Conservation (phyloP, 306 rosid species). For the Pyrus communis region DNA sequence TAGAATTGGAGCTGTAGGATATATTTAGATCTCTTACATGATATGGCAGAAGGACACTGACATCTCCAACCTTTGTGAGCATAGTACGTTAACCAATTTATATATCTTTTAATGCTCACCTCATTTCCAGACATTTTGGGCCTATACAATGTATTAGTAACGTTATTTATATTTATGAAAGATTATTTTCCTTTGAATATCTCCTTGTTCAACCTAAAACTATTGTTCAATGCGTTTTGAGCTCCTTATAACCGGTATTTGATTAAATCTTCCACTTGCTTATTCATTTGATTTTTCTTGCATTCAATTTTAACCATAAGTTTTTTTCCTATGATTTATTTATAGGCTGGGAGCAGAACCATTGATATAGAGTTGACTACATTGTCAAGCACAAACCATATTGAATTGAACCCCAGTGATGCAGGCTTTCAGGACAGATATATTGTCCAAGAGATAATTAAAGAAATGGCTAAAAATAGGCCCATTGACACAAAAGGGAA, state of each 20-base stretch:
- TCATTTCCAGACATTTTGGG: not conserved
- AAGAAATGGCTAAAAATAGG: constrained; percentile 88
- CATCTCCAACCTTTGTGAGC: not conserved
- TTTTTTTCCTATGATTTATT: constrained; percentile 3
- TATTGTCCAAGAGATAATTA: constrained; percentile 85
- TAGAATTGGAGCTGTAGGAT: not conserved
- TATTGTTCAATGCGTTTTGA: not conserved
- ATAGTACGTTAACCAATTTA: not conserved
- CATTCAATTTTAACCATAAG: not conserved
- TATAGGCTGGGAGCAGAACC: constrained; percentile 90
- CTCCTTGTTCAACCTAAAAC: not conserved
- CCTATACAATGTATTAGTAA: not conserved
- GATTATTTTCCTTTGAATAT: not conserved
- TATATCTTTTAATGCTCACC: too few relatives aligned
- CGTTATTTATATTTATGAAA: not conserved
- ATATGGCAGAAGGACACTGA: not conserved
- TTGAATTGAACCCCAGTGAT: constrained; percentile 84
- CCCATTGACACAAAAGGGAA: constrained; percentile 85
- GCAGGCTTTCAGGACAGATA: constrained; percentile 97
- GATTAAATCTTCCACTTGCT: not conserved
- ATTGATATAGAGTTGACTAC: constrained; percentile 90
- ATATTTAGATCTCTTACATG: not conserved
- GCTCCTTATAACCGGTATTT: not conserved
- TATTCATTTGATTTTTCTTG: not conserved
- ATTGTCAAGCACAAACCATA: constrained; percentile 73